Evolutionary conservation across 2,329 filamentous ascomycete genomes (phyloP).

Genomic region (Neocucurbitaria cava): DNA sequence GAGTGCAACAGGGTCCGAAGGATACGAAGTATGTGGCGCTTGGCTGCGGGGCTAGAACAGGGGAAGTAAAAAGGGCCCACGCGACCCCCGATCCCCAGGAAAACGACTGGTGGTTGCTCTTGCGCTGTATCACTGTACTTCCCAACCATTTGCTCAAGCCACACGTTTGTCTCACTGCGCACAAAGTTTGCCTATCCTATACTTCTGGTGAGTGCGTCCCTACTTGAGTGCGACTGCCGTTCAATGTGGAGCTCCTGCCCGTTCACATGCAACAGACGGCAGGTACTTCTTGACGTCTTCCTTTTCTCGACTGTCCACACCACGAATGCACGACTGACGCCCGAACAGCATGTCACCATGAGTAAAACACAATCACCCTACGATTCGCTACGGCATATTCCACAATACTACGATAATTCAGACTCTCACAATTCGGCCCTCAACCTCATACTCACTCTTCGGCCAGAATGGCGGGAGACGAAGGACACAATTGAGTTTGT

Average conservation of each 20-base stretch:
- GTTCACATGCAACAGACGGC: conserved; percentile 14
- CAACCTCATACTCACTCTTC: conserved; percentile 77
- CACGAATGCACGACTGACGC: conserved; percentile 9
- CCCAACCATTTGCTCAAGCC: not conserved
- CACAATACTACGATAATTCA: conserved; percentile 77
- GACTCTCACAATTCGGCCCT: conserved; percentile 81
- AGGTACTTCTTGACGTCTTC: not conserved
- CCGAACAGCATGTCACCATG: conserved; percentile 24
- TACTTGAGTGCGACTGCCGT: not conserved
- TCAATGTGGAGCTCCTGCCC: not conserved
- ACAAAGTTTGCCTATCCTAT: not conserved
- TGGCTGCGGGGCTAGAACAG: conserved; percentile 19
- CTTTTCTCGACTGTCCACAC: not conserved
- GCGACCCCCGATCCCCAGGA: conserved; percentile 15
- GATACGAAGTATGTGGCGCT: conserved; percentile 15
- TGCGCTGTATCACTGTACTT: conserved; percentile 2
- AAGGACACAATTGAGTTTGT: conserved; percentile 82
- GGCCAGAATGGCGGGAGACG: conserved; percentile 80
- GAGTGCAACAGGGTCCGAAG: conserved; percentile 7
- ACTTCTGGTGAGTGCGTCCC: not conserved
- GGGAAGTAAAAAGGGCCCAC: conserved; percentile 18
- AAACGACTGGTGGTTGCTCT: conserved; percentile 4
- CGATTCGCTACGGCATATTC: conserved; percentile 63
- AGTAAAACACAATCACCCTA: conserved; percentile 36
- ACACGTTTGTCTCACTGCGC: not conserved